Evolutionary conservation across 257 asterid genomes (phyloP), one percentile per base, ranked within the genome.

Genomic region (Primulina huaijiensis): DNA sequence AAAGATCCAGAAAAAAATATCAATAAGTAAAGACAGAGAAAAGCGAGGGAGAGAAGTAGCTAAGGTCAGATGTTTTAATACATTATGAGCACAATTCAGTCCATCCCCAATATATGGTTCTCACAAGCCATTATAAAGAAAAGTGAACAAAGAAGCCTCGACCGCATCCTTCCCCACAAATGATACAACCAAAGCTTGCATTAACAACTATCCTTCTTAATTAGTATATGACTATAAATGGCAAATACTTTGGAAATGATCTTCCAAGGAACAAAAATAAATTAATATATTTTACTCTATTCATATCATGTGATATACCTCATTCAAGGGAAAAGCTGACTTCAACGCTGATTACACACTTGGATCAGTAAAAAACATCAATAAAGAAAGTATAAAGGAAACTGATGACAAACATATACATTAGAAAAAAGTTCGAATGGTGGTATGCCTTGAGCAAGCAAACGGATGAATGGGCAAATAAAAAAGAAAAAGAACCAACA

Each of bases 351-450:
- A 65, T 64, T 76, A 81, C 60, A 9, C 69, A 30, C 70, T 68
- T 53, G 85, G 79, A 79, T 75, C 78, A 75, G 86, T 81, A 74
- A 78, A 78, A 62, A 74, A 80, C 77, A 85, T 79, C 85, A 86
- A 74, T 27, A 78, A 75, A 33, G 90, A 85, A 78, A 93, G 86
- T 77, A 68, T 69, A 43, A 62, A 74, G n/a, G n/a, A 79, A 75
- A 85, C 77, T 83, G 85, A 25, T 8, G 30, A 70, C 20, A 25
- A 62, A 46, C 7, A 58, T 33, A 74, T 62, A 33, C 40, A 63
- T 60, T 69, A 21, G 21, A 71, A 58, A 75, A 27, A 19, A 56
- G 56, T 70, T 56, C 68, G 65, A 60, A 60, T 61, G 50, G 40
- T 61, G 19, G 61, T 74, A 61, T 52, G 60, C 61, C 70, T 62